Conservation (phyloP, 805 yeast genomes). For the Monosporozyma aerobia region DNA sequence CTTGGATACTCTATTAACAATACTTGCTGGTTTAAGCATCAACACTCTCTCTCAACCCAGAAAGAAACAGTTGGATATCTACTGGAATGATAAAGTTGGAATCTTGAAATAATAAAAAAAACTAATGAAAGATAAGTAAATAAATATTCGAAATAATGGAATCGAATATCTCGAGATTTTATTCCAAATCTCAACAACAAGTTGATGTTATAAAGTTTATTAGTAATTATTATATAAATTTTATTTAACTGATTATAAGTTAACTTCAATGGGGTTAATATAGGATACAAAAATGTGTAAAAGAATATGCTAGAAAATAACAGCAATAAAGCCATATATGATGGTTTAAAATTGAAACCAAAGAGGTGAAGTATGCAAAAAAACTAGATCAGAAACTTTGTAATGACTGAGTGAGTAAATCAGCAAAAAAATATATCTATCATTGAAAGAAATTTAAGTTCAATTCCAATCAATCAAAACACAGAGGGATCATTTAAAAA, state of each 20-base stretch:
- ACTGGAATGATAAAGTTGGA: background rate
- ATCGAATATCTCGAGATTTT: background rate
- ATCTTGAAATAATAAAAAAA: background rate
- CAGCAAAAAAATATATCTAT: background rate
- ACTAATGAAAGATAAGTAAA: background rate
- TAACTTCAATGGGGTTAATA: background rate
- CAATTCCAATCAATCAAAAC: background rate
- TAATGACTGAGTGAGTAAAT: background rate
- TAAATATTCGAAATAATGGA: background rate
- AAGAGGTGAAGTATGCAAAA: background rate
- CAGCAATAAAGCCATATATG: background rate
- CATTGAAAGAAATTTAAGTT: background rate
- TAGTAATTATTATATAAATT: background rate
- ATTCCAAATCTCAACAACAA: background rate
- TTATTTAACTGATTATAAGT: background rate
- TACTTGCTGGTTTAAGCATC: background rate
- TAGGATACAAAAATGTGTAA: background rate
- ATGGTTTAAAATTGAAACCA: background rate
- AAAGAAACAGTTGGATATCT: too few relatives aligned
- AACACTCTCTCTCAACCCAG: background rate
- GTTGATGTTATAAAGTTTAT: background rate
- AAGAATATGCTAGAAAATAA: background rate
- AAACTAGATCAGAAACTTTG: background rate
- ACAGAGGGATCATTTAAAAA: slow-evolving; percentile 15
- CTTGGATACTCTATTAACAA: background rate